Base-by-base conservation (phyloP, 768 basidiomycete species). In the Trametes elegans region DNA sequence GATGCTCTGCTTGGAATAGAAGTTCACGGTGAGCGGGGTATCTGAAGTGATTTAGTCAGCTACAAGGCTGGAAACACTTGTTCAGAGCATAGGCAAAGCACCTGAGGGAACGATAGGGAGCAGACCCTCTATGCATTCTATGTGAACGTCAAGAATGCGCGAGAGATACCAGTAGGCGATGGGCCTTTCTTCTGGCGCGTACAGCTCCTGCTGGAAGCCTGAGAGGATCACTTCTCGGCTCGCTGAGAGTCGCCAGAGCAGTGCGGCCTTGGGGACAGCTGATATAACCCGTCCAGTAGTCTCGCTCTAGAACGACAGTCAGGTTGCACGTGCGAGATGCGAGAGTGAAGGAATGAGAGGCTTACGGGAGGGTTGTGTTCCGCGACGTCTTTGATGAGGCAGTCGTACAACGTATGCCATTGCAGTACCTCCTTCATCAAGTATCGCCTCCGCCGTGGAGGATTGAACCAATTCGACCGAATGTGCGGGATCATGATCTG, bases 91-190 rank as follows among this genome's bases (percentile, higher is more conserved):
- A 34, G 27, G 19, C 5, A 13, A 16, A 18, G 19, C 26, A 53
- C 57, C 43, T 47, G 1, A 34, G 1, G 44, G 52, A 10, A 57
- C 45, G 32, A 71, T 66, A 2, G 63, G 58, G 14, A 78, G 43
- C 39, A 88, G 49, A 14, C 70, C 66, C 49, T 88, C 82, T 49
- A 88, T 67, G 54, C 73, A 79, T 3, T 70, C 67, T 8, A 88
- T 63, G 59, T 90, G 84, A 21, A 68, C 68, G 18, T 84, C 80
- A 1, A 86, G 70, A 3, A 90, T 76, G 39, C 78, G 76, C 3
- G 78, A 66, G 5, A 75, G 71, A 63, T 88, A 88, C 85, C 88
- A 91, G 69, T 92, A 91, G 2, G 89, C 85, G 57, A 90, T 81
- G 0, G 85, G 74, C 29, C 74, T 79, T 64, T 93, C 91, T 38